phyloP scores from a whole-genome alignment of 495 filamentous ascomycete species.

The Hypoxylon crocopeplum region DNA sequence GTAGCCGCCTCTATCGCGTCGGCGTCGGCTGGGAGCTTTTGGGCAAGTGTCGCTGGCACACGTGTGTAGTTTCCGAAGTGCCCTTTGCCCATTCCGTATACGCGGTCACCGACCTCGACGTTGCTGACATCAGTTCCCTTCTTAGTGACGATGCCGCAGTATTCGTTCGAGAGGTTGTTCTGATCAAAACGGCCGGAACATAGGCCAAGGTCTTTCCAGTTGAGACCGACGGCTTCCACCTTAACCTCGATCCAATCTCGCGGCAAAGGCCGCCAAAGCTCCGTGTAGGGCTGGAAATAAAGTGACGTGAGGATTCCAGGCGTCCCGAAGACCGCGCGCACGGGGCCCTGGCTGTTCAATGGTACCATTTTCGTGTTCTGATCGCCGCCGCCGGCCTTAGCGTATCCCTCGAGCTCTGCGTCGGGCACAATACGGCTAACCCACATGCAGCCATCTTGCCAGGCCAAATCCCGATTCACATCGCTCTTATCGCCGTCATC shows the following conservation, averaged over 20 bases:
- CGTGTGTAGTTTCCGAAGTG: conserved; percentile 37
- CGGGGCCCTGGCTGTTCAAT: conserved; percentile 1
- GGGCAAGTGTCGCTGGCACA: conserved; percentile 14
- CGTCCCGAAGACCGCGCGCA: conserved; percentile 21
- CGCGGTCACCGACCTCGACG: conserved; percentile 36
- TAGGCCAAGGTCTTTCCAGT: conserved; percentile 39
- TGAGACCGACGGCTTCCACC: conserved; percentile 45
- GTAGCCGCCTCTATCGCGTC: conserved; percentile 48
- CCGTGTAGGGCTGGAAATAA: conserved; percentile 30
- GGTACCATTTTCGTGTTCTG: too few species aligned
- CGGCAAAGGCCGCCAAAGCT: conserved; percentile 9
- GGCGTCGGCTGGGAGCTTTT: conserved; percentile 45
- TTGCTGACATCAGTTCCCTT: conserved; percentile 17
- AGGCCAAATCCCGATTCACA: conserved; percentile 39
- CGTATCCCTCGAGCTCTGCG: too few species aligned
- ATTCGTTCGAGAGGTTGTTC: conserved; percentile 46
- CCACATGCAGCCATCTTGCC: conserved; percentile 42
- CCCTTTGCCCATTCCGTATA: conserved; percentile 44
- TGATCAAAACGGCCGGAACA: conserved; percentile 26
- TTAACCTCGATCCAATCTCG: conserved; percentile 44
- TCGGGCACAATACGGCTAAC: conserved; percentile 41
- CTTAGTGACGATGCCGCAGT: conserved; percentile 34
- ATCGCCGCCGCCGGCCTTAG: too few species aligned
- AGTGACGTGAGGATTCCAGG: conserved; percentile 31
- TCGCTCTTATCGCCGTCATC: conserved; percentile 7